These are phyloP conservation scores for Drechslerella dactyloides DNA, from an alignment of 2,329 filamentous ascomycete species.

Conservation along the genomic window DNA sequence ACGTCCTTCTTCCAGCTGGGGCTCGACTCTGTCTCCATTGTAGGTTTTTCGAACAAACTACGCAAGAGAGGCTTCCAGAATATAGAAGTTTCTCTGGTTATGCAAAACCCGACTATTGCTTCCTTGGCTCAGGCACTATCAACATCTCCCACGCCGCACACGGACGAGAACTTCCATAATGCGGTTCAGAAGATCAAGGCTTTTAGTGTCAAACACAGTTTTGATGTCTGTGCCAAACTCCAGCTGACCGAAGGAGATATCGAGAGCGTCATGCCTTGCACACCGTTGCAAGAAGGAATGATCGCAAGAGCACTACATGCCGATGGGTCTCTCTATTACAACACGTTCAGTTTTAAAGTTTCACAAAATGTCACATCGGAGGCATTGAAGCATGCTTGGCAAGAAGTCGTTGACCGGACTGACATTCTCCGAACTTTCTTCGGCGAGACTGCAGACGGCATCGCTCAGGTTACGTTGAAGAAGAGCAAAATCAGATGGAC, in stretches of 20 bases:
- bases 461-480: slow-evolving; percentile 73
- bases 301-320: slow-evolving; percentile 72
- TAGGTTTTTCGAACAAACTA: slow-evolving; percentile 71
- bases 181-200: slow-evolving; percentile 69
- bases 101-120: slow-evolving; percentile 64
- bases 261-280: slow-evolving; percentile 80
- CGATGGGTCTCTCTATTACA: slow-evolving; percentile 72
- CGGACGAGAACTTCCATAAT: slow-evolving; percentile 58
- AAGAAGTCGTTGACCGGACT: slow-evolving; percentile 61
- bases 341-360: slow-evolving; percentile 68
- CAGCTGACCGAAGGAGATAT: slow-evolving; percentile 64
- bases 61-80: slow-evolving; percentile 68
- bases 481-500: slow-evolving; percentile 60
- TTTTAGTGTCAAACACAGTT: slow-evolving; percentile 68
- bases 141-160: slow-evolving; percentile 14
- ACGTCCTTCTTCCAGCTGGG: slow-evolving; percentile 80
- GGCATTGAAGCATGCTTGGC: slow-evolving; percentile 67
- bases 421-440: slow-evolving; percentile 77
- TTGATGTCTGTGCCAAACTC: slow-evolving; percentile 64
- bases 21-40: slow-evolving; percentile 83
- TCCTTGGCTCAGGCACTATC: slow-evolving; percentile 57
- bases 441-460: slow-evolving; percentile 74
- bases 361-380: slow-evolving; percentile 59
- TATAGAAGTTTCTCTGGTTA: slow-evolving; percentile 70
- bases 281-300: slow-evolving; percentile 84